Conservation (phyloP, 495 filamentous ascomycete species). For the Penicillium diatomitis region DNA sequence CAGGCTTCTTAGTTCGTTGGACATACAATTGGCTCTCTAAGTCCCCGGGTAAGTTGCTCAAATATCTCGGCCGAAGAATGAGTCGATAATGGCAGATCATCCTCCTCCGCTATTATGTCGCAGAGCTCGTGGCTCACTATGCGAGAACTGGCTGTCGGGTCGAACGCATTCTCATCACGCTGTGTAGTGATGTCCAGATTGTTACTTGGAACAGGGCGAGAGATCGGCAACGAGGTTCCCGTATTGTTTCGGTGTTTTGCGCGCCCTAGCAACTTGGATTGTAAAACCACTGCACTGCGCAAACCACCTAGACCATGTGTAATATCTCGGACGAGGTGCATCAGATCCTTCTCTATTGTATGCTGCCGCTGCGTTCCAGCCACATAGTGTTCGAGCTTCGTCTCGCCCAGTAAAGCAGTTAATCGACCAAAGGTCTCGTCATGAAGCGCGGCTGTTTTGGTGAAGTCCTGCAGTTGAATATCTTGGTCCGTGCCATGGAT, state of each 20-base stretch:
- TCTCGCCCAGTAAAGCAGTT: slow-evolving; percentile 72
- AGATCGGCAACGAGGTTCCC: neutral
- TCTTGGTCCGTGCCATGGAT: slow-evolving; percentile 77
- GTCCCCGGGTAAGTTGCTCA: slow-evolving; percentile 10
- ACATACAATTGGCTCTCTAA: neutral
- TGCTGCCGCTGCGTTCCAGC: slow-evolving; percentile 77
- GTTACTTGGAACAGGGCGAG: no score
- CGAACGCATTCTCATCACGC: no score
- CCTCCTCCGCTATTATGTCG: neutral
- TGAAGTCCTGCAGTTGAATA: slow-evolving; percentile 52
- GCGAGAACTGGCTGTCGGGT: no score
- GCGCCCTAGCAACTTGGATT: slow-evolving; percentile 4
- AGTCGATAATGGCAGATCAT: neutral
- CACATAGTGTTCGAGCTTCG: slow-evolving; percentile 84
- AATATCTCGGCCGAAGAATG: slow-evolving; percentile 8
- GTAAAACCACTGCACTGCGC: slow-evolving; percentile 78
- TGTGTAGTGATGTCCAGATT: no score
- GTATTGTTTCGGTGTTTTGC: neutral
- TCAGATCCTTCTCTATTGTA: slow-evolving; percentile 63
- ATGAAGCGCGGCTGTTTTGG: slow-evolving; percentile 53
- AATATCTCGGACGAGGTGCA: slow-evolving; percentile 76
- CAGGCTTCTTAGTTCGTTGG: neutral
- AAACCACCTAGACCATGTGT: slow-evolving; percentile 86
- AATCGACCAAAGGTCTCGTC: slow-evolving; percentile 58
- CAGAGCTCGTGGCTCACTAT: no score